Evolutionary conservation across 2,329 filamentous ascomycete genomes (phyloP).

Genomic region (Aspergillus ruber): DNA sequence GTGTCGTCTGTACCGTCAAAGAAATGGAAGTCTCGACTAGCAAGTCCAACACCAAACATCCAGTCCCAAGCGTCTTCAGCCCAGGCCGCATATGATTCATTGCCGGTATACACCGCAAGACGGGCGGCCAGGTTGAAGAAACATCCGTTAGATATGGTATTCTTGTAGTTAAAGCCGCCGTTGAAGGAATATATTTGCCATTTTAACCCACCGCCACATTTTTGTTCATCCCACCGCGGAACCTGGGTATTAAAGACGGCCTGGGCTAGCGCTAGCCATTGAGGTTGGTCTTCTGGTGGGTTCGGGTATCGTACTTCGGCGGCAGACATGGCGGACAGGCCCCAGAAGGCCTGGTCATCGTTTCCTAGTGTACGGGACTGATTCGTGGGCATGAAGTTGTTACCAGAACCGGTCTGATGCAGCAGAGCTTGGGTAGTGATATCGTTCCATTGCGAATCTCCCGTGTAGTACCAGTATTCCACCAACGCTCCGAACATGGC

Average conservation of each 20-base stretch:
- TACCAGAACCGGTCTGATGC: constrained; percentile 62
- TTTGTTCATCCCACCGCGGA: constrained; percentile 57
- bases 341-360: constrained; percentile 66
- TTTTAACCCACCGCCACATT: constrained; percentile 62
- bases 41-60: constrained; percentile 42
- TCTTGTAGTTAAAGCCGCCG: constrained; percentile 9
- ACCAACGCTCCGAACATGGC: constrained; percentile 25
- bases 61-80: constrained; percentile 58
- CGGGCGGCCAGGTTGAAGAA: constrained; percentile 11
- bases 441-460: constrained; percentile 21
- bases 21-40: constrained; percentile 42
- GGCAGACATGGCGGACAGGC: constrained; percentile 66
- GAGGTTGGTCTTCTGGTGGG: constrained; percentile 54
- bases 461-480: constrained; percentile 27
- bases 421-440: constrained; percentile 57
- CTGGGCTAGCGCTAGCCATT: constrained; percentile 68
- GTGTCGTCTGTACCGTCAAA: constrained; percentile 47
- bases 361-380: constrained; percentile 35
- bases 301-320: constrained; percentile 68
- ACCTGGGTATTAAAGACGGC: constrained; percentile 72
- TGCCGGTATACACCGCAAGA: constrained; percentile 10
- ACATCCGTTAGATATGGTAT: constrained; percentile 9
- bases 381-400: constrained; percentile 67
- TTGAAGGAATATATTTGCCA: constrained; percentile 13
- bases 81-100: constrained; percentile 45